Evolutionary conservation across 1,284 basidiomycete genomes (phyloP).

Genomic region (Pseudomicrostroma phylloplanum): DNA sequence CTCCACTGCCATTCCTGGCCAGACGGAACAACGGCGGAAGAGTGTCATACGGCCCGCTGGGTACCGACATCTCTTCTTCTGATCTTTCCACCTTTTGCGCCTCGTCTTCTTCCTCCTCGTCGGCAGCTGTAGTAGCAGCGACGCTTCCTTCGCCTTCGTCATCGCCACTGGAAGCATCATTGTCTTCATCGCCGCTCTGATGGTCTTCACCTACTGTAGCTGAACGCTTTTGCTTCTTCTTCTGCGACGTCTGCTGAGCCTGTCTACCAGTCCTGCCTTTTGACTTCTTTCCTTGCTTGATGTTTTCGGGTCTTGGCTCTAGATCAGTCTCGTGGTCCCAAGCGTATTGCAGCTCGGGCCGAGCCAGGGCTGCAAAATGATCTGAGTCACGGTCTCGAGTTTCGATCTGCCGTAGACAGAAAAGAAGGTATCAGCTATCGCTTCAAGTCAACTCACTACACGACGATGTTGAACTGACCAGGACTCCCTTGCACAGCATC

Average conservation of each 20-base stretch:
- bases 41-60: background rate
- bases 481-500: constrained; percentile 59
- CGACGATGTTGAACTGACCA: constrained; percentile 56
- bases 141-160: background rate
- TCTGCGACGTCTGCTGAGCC: constrained; percentile 1
- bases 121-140: background rate
- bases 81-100: background rate
- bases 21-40: constrained; percentile 17
- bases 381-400: constrained; percentile 21
- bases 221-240: constrained; percentile 3
- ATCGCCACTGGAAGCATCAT: background rate
- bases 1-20: background rate
- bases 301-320: background rate
- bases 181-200: background rate
- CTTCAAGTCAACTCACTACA: background rate
- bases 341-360: constrained; percentile 18
- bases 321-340: constrained; percentile 17
- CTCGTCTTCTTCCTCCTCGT: background rate
- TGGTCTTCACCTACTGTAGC: too few species aligned
- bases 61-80: constrained; percentile 3
- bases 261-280: constrained; percentile 7
- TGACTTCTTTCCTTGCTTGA: background rate
- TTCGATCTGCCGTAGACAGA: constrained; percentile 18
- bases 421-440: background rate
- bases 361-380: constrained; percentile 24